Evolutionary conservation across 495 filamentous ascomycete genomes (phyloP), one percentile per base, ranked within the genome.

Genomic region (Pyrenula aspistea): DNA sequence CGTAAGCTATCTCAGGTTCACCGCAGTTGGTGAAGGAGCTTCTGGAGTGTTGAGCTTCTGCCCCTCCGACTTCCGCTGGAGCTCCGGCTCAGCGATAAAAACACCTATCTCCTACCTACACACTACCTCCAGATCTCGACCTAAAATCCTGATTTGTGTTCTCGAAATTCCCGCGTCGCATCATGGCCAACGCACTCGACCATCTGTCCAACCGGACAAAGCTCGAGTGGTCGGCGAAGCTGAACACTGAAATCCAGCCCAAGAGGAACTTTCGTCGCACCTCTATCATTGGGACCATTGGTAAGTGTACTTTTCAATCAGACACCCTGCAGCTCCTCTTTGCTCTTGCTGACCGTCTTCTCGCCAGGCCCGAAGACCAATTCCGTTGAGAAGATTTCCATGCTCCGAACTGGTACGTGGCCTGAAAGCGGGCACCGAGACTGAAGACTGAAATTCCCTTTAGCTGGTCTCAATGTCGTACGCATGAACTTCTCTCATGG

Each of bases 401-500:
- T 84, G 69, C 85, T 98, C 63, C 88, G 91, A 68, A 83, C 76
- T 63, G 78, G 82, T 82, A 74, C 52, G 67, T 55, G 22, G 53
- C 24, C 25, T n/a, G 22, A 24, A 10, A 24, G 19, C 36, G 54
- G 20, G 25, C 24, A 19, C 31, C 36, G 22, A 53, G 22, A 15
- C 49, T 19, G 42, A 59, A 56, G 42, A 24, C 58, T 70, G 56
- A 69, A 56, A 59, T 31, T 49, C n/a, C 53, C 53, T 53, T 60
- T 58, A 85, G 85, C 83, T 60, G 93, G 93, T 71, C 83, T 96
- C 60, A 96, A 96, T 72, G 90, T 98, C 59, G 93, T 96, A 60
- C 94, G 93, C 71, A 94, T 96, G 91, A 98, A 98, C 83, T 98
- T 97, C 72, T 96, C 92, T 61, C 93, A 98, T 71, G 93, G 93